A percentile compares a stretch with the other conserved stretches of the same genome.
Evolutionary conservation across 2,329 filamentous ascomycete genomes (phyloP).

Genomic region (Phoma sp.): DNA sequence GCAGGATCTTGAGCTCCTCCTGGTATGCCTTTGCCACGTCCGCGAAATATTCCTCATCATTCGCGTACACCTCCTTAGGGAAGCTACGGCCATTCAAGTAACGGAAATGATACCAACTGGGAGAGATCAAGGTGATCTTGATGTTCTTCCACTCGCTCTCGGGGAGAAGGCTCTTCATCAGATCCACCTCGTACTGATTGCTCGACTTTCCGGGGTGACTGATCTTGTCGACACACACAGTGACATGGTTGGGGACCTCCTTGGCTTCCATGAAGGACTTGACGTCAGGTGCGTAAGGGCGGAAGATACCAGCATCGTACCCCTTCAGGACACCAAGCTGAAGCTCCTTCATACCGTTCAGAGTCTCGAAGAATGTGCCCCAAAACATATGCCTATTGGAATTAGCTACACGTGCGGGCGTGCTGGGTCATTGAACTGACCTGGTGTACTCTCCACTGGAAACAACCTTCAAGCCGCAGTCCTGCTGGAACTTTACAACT

Average conservation of each 20-base stretch:
- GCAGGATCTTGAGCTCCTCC: conserved; percentile 54
- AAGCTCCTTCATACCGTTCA: conserved; percentile 62
- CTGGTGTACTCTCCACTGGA: conserved; percentile 71
- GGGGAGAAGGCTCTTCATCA: conserved; percentile 64
- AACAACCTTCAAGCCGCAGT: conserved; percentile 67
- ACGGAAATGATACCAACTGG: conserved; percentile 73
- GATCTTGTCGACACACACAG: conserved; percentile 64
- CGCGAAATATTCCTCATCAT: conserved; percentile 56
- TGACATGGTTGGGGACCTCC: conserved; percentile 58
- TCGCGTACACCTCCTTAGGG: conserved; percentile 52
- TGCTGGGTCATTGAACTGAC: conserved; percentile 20
- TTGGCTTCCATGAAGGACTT: conserved; percentile 67
- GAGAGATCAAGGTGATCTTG: conserved; percentile 71
- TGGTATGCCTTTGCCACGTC: conserved; percentile 56
- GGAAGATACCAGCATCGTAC: conserved; percentile 61
- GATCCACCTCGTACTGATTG: conserved; percentile 65
- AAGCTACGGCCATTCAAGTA: conserved; percentile 61
- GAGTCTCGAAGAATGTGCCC: conserved; percentile 62
- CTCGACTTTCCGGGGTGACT: conserved; percentile 61
- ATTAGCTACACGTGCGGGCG: conserved; percentile 16
- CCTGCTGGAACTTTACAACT: conserved; percentile 68
- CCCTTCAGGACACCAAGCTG: conserved; percentile 49
- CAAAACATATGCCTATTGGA: conserved; percentile 58
- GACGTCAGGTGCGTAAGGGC: conserved; percentile 65
- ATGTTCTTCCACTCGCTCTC: conserved; percentile 67